Base-by-base conservation (phyloP, 495 filamentous ascomycete species). In the Penicillium nucicola region DNA sequence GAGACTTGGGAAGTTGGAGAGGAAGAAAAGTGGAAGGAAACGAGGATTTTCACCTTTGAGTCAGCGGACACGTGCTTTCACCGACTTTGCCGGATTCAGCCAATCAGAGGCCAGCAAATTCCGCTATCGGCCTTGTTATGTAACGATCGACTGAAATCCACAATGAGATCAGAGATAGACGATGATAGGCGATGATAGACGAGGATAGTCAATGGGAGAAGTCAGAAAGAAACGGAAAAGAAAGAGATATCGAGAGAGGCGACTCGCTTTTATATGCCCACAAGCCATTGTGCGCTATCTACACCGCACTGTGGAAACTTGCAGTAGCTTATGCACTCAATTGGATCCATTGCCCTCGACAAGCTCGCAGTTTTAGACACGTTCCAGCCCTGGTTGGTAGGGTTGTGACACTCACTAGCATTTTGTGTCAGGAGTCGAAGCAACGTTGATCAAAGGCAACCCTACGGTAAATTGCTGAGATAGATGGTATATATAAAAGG, bases 11-110 rank as follows among this genome's bases (percentile, higher is more conserved):
- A 42, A 61, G 44, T 42, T 51, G 56, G 57, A 55, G 54, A 53
- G 58, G 42, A 46, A 58, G 53, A 45, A 60, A 45, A 35, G 42
- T 42, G 23, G 51, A 41, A 38, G 48, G 45, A 44, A 53, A 42
- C 37, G 59, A 62, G 42, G 45, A 55, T 48, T 65, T 71, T 59
- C 53, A 50, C 48, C 49, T 55, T 54, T 66, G 64, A 69, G 43
- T 65, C 56, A 52, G 52, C 40, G 53, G 48, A 54, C 69, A 68
- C 65, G 67, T 69, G 68, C 47, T 43, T 49, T 61, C 64, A 66
- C 68, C 65, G 65, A 65, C 61, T 58, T 41, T 40, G 46, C 32
- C 20, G n/a, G 10, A 25, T 1, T 4, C 11, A 20, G 52, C 68
- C 67, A 74, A 74, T 74, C 55, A 67, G 39, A 40, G 45, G 37